phyloP scores from a whole-genome alignment of 2,329 filamentous ascomycete species.

The Basipetospora chlamydospora region DNA sequence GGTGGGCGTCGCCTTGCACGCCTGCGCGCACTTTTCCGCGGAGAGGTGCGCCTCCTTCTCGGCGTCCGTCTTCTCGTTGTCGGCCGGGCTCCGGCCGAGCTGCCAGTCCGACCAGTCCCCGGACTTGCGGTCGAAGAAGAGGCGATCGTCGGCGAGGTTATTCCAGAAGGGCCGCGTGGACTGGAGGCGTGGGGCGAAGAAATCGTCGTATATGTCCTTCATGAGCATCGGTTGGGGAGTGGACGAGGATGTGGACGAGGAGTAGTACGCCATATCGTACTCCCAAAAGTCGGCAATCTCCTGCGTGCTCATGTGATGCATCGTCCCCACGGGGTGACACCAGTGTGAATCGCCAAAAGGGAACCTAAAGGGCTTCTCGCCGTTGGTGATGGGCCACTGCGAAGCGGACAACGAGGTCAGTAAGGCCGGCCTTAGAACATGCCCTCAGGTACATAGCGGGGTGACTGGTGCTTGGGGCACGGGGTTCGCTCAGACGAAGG shows the following conservation, averaged over 20 bases:
- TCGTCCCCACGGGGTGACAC: conserved; percentile 41
- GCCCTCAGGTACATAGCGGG: neutral
- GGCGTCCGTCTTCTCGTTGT: conserved; percentile 16
- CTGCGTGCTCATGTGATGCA: conserved; percentile 37
- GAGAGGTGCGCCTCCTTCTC: conserved; percentile 27
- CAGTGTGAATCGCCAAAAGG: conserved; percentile 31
- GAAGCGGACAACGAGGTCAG: neutral
- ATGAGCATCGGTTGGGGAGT: conserved; percentile 20
- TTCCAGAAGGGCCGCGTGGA: conserved; percentile 33
- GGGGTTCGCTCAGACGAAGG: neutral
- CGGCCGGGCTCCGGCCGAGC: conserved; percentile 17
- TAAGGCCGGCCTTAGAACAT: neutral
- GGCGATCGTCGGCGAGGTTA: conserved; percentile 31
- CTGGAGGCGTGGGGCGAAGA: conserved; percentile 25
- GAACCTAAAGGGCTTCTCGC: conserved; percentile 38
- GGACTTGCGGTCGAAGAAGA: conserved; percentile 22
- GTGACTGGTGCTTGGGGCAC: neutral
- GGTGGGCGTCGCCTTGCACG: conserved; percentile 22
- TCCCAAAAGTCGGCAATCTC: conserved; percentile 35
- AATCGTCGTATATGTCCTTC: conserved; percentile 32
- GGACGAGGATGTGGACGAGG: conserved; percentile 9
- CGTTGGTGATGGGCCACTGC: conserved; percentile 40
- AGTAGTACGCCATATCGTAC: conserved; percentile 30
- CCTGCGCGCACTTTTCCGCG: conserved; percentile 26
- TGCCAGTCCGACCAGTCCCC: conserved; percentile 18